Conservation (phyloP, 169 alveolate genomes). For the Babesia bigemina region DNA sequence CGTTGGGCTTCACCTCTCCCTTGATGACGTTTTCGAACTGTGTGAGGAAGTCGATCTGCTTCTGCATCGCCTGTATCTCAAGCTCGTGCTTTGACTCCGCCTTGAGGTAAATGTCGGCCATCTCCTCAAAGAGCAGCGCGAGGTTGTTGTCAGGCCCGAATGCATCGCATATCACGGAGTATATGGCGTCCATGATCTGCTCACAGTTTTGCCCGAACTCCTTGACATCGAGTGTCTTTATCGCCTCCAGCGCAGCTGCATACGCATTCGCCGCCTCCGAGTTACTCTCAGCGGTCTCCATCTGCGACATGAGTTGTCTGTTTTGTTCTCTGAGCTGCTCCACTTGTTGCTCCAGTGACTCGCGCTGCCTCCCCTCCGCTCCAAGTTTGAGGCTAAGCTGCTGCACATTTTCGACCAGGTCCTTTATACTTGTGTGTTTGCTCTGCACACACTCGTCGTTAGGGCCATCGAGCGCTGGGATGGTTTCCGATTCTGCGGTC, state of each 20-base stretch:
- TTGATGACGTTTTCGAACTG: constrained; percentile 53
- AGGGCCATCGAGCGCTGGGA: background rate
- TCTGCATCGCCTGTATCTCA: constrained; percentile 50
- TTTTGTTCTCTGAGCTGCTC: constrained; percentile 38
- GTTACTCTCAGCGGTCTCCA: constrained; percentile 12
- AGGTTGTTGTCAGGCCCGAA: constrained; percentile 68
- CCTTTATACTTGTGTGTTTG: constrained; percentile 16
- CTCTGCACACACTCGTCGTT: constrained; percentile 29
- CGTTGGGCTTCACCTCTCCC: constrained; percentile 62
- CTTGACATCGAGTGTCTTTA: constrained; percentile 19
- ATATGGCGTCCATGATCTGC: constrained; percentile 48
- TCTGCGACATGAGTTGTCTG: constrained; percentile 25
- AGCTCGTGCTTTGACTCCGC: constrained; percentile 42
- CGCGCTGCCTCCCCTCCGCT: constrained; percentile 49
- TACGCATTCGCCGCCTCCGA: constrained; percentile 36
- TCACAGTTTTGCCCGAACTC: constrained; percentile 57
- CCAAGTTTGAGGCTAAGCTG: constrained; percentile 40
- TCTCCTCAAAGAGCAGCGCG: constrained; percentile 52
- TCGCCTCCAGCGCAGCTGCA: constrained; percentile 28
- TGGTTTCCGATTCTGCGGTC: constrained; percentile 35
- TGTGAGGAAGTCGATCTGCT: constrained; percentile 58
- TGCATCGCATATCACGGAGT: constrained; percentile 46
- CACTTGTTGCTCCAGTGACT: constrained; percentile 36
- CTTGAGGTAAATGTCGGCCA: constrained; percentile 63
- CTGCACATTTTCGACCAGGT: constrained; percentile 33